A percentile compares a stretch with the other conserved stretches of the same genome.
These are phyloP conservation scores for Alternaria ventricosa DNA, from an alignment of 2,329 filamentous ascomycete genomes.

Conservation along the genomic window DNA sequence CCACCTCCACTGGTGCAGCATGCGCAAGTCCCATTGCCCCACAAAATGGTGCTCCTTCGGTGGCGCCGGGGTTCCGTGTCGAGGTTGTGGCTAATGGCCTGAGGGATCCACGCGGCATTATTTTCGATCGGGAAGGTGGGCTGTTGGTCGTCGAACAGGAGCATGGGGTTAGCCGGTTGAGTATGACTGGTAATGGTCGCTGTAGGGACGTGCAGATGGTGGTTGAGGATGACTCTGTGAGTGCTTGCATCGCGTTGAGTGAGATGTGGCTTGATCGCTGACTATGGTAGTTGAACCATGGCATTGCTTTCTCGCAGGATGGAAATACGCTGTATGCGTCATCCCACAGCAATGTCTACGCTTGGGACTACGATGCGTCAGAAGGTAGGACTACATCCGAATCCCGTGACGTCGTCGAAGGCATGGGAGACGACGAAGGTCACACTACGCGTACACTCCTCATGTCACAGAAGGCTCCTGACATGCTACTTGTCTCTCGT, in stretches of 20 bases:
- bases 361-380: conserved; percentile 69
- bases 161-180: conserved; percentile 49
- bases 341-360: conserved; percentile 63
- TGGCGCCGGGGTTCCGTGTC: conserved; percentile 52
- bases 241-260: conserved; percentile 14
- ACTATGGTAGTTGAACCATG: conserved; percentile 56
- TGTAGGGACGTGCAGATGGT: conserved; percentile 35
- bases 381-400: conserved; percentile 55
- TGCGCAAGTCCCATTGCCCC: conserved; percentile 49
- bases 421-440: conserved; percentile 64
- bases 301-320: conserved; percentile 57
- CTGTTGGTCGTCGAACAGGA: conserved; percentile 58
- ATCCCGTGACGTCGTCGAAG: conserved; percentile 62
- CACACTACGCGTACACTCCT: conserved; percentile 73
- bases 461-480: conserved; percentile 61
- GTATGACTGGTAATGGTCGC: conserved; percentile 38
- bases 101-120: conserved; percentile 54
- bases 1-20: conserved; percentile 23
- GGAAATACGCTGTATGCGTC: conserved; percentile 63
- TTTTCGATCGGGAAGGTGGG: conserved; percentile 56
- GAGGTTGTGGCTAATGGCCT: conserved; percentile 56
- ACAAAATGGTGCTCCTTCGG: conserved; percentile 49
- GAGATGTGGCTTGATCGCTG: neutral
- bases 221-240: conserved; percentile 38
- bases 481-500: conserved; percentile 68